Evolutionary conservation across 1,139 yeast genomes (phyloP).

Genomic region (Yamadazyma diddensiae): DNA sequence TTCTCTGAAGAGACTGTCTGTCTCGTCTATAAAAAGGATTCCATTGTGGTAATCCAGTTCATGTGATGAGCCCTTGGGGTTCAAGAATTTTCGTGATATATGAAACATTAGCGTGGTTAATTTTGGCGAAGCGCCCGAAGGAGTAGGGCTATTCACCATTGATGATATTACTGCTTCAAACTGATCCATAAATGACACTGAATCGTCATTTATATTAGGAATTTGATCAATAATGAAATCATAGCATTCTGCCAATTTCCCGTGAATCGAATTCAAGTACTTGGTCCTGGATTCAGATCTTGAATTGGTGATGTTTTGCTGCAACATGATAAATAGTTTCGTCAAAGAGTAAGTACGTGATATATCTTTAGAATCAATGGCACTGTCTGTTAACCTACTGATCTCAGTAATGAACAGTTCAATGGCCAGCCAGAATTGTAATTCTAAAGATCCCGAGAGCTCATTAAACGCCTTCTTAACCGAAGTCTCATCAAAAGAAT

Average conservation of each 20-base stretch:
- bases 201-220: constrained; percentile 5
- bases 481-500: constrained; percentile 8
- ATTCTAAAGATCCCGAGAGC: constrained; percentile 1
- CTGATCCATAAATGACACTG: constrained; percentile 11
- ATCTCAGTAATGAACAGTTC: constrained; percentile 3
- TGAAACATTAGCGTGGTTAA: constrained; percentile 22
- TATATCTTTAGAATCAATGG: constrained; percentile 1
- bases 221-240: constrained; percentile 9
- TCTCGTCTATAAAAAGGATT: constrained; percentile 20
- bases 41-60: constrained; percentile 18
- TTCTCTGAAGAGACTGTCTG: constrained; percentile 17
- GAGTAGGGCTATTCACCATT: constrained; percentile 1
- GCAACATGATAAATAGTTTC: constrained; percentile 6
- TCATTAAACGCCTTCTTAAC: constrained; percentile 8
- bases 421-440: constrained; percentile 4
- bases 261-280: constrained; percentile 1
- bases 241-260: constrained; percentile 6
- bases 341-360: constrained; percentile 3
- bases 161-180: constrained; percentile 13
- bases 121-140: constrained; percentile 21
- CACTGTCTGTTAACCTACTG: neutral
- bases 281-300: neutral
- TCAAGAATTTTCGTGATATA: constrained; percentile 18
- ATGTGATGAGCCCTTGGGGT: constrained; percentile 7
- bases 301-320: constrained; percentile 7